Conservation (phyloP, 305 asterid genomes). For the Fraxinus dipetala region DNA sequence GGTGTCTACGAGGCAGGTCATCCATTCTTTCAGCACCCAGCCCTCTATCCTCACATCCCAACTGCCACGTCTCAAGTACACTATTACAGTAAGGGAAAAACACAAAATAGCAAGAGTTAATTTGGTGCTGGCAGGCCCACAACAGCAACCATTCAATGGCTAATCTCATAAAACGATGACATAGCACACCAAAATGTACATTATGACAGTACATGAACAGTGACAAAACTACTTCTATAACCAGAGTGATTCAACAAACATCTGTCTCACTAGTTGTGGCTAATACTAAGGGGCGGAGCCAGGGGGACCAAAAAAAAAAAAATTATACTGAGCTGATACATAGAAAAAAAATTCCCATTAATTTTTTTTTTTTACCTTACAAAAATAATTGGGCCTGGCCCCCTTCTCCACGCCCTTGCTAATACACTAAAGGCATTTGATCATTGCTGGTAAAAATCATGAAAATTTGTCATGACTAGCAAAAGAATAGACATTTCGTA, state of each 20-base stretch:
- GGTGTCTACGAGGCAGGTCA: not conserved
- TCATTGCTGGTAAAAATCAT: not conserved
- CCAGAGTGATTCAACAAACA: conserved; percentile 4
- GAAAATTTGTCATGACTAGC: not conserved
- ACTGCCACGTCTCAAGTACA: not conserved
- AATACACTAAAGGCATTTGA: not conserved
- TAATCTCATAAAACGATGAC: not conserved
- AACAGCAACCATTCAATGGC: not conserved
- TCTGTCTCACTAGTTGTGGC: not conserved
- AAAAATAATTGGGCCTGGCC: not conserved
- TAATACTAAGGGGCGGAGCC: not conserved
- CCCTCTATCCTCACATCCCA: not conserved
- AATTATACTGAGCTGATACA: not conserved
- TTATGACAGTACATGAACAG: not conserved
- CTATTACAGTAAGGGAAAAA: not conserved
- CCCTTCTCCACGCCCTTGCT: not conserved
- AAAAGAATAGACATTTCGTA: not conserved
- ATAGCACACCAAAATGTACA: conserved; percentile 6
- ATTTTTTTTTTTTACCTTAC: not conserved
- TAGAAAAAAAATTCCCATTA: no score
- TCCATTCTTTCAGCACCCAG: not conserved
- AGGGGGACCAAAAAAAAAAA: no score
- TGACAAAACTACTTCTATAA: not conserved
- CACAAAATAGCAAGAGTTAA: not conserved
- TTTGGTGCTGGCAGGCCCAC: not conserved